Percentiles rank a stretch among this genome's conserved stretches.
phyloP scores from a whole-genome alignment of 2,329 filamentous ascomycete genomes.

The Diaporthe australafricana region DNA sequence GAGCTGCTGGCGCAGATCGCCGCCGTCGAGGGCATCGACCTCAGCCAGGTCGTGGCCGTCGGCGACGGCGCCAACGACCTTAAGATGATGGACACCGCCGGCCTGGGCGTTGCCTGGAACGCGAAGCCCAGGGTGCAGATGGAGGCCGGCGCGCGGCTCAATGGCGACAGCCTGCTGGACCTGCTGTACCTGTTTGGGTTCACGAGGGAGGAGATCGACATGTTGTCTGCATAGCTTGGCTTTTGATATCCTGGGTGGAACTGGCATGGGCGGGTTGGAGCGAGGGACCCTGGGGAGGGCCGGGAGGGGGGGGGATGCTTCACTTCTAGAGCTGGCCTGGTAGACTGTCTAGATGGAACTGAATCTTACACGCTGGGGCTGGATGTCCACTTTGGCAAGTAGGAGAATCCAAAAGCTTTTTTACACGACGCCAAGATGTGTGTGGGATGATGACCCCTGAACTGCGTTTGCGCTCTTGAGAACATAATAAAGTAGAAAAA shows the following conservation, averaged over 20 bases:
- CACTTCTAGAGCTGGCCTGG: background rate
- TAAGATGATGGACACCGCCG: conserved; percentile 81
- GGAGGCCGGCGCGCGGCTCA: conserved; percentile 78
- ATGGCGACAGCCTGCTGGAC: conserved; percentile 77
- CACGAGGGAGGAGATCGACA: conserved; percentile 70
- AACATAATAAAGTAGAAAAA: conserved; percentile 1
- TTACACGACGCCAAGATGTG: background rate
- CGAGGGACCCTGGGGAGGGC: background rate
- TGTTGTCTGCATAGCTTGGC: conserved; percentile 51
- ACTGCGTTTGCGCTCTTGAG: background rate
- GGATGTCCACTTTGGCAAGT: background rate
- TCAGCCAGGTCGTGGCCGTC: conserved; percentile 78
- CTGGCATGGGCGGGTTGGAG: background rate
- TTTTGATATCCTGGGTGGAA: background rate
- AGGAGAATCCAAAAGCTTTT: background rate
- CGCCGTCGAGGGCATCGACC: conserved; percentile 70
- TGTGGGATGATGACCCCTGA: background rate
- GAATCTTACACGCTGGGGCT: background rate
- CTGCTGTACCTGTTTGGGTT: conserved; percentile 81
- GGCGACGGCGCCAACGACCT: conserved; percentile 88
- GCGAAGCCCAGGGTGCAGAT: conserved; percentile 86
- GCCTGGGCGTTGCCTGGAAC: conserved; percentile 84
- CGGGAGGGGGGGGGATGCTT: background rate
- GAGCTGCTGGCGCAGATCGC: conserved; percentile 79
- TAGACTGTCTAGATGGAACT: background rate